phyloP scores from a whole-genome alignment of 2,329 filamentous ascomycete species.

The Aspergillus novoparasiticus region DNA sequence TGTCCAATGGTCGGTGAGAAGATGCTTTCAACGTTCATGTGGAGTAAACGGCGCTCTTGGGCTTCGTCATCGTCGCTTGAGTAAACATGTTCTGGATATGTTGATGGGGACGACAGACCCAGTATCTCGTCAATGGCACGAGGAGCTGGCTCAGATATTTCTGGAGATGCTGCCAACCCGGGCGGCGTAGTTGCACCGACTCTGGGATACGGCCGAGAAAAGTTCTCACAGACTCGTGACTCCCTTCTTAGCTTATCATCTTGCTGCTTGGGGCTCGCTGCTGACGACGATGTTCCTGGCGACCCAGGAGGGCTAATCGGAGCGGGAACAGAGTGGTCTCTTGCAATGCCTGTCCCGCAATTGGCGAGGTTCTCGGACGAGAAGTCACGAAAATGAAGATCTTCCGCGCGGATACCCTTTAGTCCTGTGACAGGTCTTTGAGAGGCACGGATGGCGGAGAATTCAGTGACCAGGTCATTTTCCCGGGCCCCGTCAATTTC shows the following conservation, averaged over 20 bases:
- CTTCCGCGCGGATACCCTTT: conserved; percentile 56
- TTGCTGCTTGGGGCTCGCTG: conserved; percentile 28
- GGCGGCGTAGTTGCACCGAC: conserved; percentile 45
- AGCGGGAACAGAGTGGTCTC: conserved; percentile 22
- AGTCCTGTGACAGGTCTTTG: conserved; percentile 53
- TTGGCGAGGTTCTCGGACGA: conserved; percentile 34
- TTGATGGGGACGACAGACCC: conserved; percentile 33
- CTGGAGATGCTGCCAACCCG: conserved; percentile 30
- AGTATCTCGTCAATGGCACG: conserved; percentile 46
- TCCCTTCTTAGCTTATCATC: conserved; percentile 27
- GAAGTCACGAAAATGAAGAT: conserved; percentile 44
- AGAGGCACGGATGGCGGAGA: conserved; percentile 56
- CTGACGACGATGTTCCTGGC: conserved; percentile 27
- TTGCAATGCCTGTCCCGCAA: conserved; percentile 25
- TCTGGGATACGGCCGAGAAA: conserved; percentile 53
- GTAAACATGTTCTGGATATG: conserved; percentile 36
- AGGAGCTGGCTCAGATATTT: conserved; percentile 37
- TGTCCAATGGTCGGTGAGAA: conserved; percentile 35
- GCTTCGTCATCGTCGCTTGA: conserved; percentile 21
- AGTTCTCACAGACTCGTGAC: conserved; percentile 54
- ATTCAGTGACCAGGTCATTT: conserved; percentile 56
- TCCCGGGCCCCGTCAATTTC: conserved; percentile 54
- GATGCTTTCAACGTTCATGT: conserved; percentile 31
- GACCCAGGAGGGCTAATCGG: conserved; percentile 35
- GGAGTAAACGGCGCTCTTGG: conserved; percentile 13